Percentiles rank a stretch among this genome's conserved stretches.
These are phyloP conservation scores for Cymbidium sinense DNA, from an alignment of 106 monocot genomes.

Conservation along the genomic window DNA sequence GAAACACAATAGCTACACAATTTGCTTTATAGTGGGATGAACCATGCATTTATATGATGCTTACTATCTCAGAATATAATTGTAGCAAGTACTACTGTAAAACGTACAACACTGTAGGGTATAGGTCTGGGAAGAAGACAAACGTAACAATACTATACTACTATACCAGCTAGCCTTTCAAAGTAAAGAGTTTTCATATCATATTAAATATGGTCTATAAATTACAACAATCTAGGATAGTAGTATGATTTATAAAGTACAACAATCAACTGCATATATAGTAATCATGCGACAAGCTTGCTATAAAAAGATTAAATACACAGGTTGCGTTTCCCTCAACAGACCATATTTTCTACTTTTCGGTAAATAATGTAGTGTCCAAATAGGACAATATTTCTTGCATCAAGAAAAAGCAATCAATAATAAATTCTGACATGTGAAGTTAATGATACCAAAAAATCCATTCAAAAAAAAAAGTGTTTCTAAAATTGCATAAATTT, in stretches of 20 bases:
- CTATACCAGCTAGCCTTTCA: background rate
- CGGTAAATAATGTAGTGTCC: background rate
- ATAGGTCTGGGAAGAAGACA: background rate
- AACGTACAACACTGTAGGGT: background rate
- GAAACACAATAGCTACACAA: no score
- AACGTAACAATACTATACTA: background rate
- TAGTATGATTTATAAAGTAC: background rate
- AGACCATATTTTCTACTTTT: background rate
- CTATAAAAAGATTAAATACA: background rate
- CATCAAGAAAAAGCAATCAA: background rate
- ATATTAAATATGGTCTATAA: background rate
- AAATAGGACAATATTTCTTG: background rate
- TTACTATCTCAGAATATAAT: background rate
- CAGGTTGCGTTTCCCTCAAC: background rate
- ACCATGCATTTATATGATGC: background rate
- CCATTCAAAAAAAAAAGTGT: background rate
- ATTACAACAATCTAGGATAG: background rate
- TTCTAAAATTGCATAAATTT: background rate
- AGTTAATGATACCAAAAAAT: background rate
- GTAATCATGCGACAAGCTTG: background rate
- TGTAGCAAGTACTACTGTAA: background rate
- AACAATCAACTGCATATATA: constrained; percentile 1
- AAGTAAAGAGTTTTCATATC: background rate
- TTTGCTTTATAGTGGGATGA: no score
- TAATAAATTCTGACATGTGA: background rate